Evolutionary conservation across 2,329 filamentous ascomycete genomes (phyloP).

Genomic region (Aspergillus candidus): DNA sequence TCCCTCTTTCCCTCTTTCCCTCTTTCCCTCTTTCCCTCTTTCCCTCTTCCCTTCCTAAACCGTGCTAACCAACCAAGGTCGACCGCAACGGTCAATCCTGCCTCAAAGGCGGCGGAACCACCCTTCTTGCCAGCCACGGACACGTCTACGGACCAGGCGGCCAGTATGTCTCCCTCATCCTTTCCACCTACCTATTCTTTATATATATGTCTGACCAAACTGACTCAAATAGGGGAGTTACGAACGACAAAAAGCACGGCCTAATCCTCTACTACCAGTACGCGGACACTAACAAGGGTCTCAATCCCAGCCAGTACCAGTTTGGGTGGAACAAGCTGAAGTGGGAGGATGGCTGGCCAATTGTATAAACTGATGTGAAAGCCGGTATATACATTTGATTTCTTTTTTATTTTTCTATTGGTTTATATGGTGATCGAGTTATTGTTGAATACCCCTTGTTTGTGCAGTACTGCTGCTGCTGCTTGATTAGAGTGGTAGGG

Average conservation of each 20-base stretch:
- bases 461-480: too few species aligned
- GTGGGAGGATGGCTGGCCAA: conserved; percentile 43
- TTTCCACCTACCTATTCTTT: neutral
- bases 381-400: too few species aligned
- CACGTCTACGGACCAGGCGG: conserved; percentile 61
- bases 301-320: conserved; percentile 40
- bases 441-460: too few species aligned
- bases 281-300: conserved; percentile 47
- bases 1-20: too few species aligned
- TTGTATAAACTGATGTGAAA: conserved; percentile 17
- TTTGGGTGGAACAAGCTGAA: conserved; percentile 46
- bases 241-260: conserved; percentile 36
- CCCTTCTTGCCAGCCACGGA: conserved; percentile 55
- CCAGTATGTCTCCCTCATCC: conserved; percentile 45
- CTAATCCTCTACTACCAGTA: conserved; percentile 61
- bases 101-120: conserved; percentile 53
- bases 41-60: neutral
- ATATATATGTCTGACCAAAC: neutral
- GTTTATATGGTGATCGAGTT: too few species aligned
- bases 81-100: conserved; percentile 53
- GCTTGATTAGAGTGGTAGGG: too few species aligned
- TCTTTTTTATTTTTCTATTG: neutral
- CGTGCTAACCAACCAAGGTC: conserved; percentile 22
- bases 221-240: conserved; percentile 22
- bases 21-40: too few species aligned